Evolutionary conservation across 2,329 filamentous ascomycete genomes (phyloP).

Genomic region (Nemania sp.): DNA sequence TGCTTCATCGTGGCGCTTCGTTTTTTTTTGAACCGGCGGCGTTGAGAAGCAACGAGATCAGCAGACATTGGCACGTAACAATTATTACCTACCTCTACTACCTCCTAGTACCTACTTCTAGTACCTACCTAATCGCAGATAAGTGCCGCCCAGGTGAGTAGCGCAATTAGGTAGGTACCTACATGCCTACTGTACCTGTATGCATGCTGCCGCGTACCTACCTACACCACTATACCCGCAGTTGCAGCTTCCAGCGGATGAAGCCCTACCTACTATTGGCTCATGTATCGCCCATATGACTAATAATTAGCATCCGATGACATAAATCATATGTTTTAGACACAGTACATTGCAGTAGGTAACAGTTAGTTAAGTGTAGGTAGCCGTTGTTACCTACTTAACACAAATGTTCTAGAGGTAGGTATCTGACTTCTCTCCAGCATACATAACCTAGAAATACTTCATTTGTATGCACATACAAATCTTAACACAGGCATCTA

Average conservation of each 20-base stretch:
- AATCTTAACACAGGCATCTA: too few relatives aligned
- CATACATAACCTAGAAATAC: too few relatives aligned
- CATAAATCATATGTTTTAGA: background rate
- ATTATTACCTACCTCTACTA: background rate
- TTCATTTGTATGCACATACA: too few relatives aligned
- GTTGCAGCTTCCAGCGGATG: background rate
- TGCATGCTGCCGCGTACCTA: background rate
- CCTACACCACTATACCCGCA: background rate
- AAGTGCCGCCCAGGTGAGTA: too few relatives aligned
- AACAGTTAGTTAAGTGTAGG: background rate
- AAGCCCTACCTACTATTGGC: conserved; percentile 17
- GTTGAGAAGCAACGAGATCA: conserved; percentile 16
- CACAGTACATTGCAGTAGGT: background rate
- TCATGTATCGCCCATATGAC: background rate
- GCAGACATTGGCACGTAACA: conserved; percentile 16
- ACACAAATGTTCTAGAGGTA: too few relatives aligned
- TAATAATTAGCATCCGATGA: conserved; percentile 4
- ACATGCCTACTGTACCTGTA: background rate
- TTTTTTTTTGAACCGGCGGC: background rate
- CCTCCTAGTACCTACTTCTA: too few relatives aligned
- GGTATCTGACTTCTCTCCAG: too few relatives aligned
- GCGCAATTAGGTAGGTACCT: too few relatives aligned
- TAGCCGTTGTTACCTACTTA: background rate
- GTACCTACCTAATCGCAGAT: too few relatives aligned
- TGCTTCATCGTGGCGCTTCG: background rate